Evolutionary conservation across 202 grass and related monocot genomes (phyloP), one percentile per base, ranked within the genome.

Genomic region (Miscanthus sacchariflorus): DNA sequence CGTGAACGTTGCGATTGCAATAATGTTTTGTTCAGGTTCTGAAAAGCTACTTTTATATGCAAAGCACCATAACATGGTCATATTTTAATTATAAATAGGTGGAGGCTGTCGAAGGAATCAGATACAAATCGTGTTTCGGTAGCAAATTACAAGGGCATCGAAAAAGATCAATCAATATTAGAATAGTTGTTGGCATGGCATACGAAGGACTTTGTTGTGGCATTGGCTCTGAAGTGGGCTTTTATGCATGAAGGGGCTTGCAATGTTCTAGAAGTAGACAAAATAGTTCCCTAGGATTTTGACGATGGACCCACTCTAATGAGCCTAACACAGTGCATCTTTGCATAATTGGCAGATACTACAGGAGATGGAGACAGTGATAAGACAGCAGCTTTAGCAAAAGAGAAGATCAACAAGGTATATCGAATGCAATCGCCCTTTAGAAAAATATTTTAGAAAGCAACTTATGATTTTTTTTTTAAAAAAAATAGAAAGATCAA

Each of bases 211-310:
- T 78, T 88, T 63, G 19, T 10, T 40, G 7, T 40, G 27, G 13
- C 46, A 65, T 79, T 72, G 73, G 87, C 74, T 61, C 49, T 23
- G 25, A 83, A 77, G 80, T 46, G 46, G 23, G 12, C 86, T 52
- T 52, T 58, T 42, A 72, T 50, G 78, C 27, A 74, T 42, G 40
- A 7, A 48, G n/a, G 54, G 40, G 33, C 23, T 68, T 59, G 45
- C 45, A 70, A 54, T 46, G 66, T 38, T 17, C 7, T 23, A 72
- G 42, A 33, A 3, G 50, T 50, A 79, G 28, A 28, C 15, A 67
- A 72, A 65, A 7, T 40, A 42, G 76, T 65, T 89, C 10, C 23
- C 27, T 54, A 44, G 42, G 68, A 84, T 84, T 79, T 74, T 24
- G 11, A 25, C 72, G 52, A 36, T 73, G 75, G 58, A 76, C 30